Percentiles rank a stretch among this genome's conserved stretches.
These are phyloP conservation scores for Litsea cubeba DNA, from an alignment of 164 flowering plant genomes.

Conservation along the genomic window DNA sequence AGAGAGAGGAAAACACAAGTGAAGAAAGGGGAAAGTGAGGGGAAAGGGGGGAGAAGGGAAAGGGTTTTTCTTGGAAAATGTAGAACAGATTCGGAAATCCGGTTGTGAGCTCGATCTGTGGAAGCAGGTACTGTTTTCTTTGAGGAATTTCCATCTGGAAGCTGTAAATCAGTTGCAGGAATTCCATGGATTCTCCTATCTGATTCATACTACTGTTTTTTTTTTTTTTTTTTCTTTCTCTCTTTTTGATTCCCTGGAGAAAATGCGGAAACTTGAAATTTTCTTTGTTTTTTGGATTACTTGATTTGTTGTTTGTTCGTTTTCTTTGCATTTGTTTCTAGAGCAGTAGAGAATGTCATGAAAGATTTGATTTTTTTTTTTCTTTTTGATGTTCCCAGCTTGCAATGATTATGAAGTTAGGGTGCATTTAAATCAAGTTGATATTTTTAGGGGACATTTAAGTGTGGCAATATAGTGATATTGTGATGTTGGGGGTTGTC, in stretches of 20 bases:
- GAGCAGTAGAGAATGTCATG: no score
- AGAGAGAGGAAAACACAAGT: not conserved
- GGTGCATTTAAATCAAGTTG: not conserved
- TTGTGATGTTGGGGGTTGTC: not conserved
- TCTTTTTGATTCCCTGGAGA: not conserved
- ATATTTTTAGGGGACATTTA: not conserved
- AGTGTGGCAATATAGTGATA: not conserved
- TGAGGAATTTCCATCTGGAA: not conserved
- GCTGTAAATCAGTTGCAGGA: not conserved
- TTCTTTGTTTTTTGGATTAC: not conserved
- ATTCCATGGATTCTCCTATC: constrained; percentile 1
- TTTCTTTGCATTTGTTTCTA: not conserved
- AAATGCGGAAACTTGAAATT: not conserved
- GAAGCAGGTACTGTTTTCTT: not conserved
- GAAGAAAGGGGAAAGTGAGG: not conserved
- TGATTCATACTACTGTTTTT: not conserved
- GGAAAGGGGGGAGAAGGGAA: not conserved
- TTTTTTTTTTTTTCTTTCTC: not conserved
- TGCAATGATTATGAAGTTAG: not conserved
- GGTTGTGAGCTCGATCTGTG: not conserved
- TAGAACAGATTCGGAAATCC: constrained; percentile 5
- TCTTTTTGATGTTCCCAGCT: not conserved
- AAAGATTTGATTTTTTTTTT: no score
- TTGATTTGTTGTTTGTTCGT: not conserved
- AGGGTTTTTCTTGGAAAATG: not conserved